Conservation (phyloP, 345 rosid genomes). For the Moricandia arvensis region DNA sequence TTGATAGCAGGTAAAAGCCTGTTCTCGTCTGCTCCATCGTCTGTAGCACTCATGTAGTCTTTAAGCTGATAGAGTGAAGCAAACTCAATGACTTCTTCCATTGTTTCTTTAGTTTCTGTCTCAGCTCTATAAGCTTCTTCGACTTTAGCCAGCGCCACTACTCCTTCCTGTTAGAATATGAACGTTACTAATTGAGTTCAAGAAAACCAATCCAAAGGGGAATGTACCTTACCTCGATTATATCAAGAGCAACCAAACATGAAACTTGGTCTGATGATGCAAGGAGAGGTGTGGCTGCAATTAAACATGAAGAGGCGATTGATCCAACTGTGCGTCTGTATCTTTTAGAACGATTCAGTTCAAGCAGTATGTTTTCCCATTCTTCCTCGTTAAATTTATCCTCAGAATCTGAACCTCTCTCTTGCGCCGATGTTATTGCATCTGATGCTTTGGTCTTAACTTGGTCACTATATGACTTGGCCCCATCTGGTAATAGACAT, state of each 20-base stretch:
- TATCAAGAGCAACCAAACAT: slow-evolving; percentile 76
- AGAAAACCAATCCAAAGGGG: background rate
- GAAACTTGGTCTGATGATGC: slow-evolving; percentile 65
- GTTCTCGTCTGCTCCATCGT: slow-evolving; percentile 72
- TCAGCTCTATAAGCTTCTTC: slow-evolving; percentile 79
- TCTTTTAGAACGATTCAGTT: slow-evolving; percentile 67
- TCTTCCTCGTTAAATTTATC: slow-evolving; percentile 42
- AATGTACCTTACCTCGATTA: slow-evolving; percentile 46
- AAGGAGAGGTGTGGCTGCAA: slow-evolving; percentile 69
- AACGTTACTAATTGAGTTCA: background rate
- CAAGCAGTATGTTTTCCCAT: slow-evolving; percentile 60
- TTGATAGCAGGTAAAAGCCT: slow-evolving; percentile 90
- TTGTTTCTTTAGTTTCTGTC: slow-evolving; percentile 59
- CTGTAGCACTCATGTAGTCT: slow-evolving; percentile 55
- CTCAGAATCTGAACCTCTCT: slow-evolving; percentile 29
- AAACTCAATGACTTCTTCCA: slow-evolving; percentile 59
- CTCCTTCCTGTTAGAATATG: slow-evolving; percentile 55
- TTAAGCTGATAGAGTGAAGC: slow-evolving; percentile 64
- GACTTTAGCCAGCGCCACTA: slow-evolving; percentile 63
- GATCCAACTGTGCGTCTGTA: slow-evolving; percentile 84
- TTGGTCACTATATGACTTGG: slow-evolving; percentile 46
- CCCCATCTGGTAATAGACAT: slow-evolving; percentile 49
- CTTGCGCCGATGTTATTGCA: slow-evolving; percentile 35
- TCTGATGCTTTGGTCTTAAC: slow-evolving; percentile 50
- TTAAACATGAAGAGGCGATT: slow-evolving; percentile 72